A percentile compares a stretch with the other conserved stretches of the same genome.
Conservation (phyloP, 1,284 basidiomycete genomes). For the Ceratobasidium sp. region DNA sequence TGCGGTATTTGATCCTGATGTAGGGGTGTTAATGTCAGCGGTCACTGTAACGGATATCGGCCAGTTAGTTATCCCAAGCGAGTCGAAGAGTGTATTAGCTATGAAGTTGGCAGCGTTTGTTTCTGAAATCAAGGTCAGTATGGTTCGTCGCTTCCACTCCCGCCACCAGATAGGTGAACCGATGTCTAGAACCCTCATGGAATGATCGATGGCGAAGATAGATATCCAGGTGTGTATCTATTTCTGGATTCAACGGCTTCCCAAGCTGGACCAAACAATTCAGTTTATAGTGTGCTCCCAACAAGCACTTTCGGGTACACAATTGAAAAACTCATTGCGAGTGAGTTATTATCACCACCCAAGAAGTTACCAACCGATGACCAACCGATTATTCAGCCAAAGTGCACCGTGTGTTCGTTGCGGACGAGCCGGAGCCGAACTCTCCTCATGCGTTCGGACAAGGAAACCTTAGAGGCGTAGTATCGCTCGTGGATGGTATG, state of each 20-base stretch:
- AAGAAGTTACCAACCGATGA: background rate
- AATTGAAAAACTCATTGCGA: slow-evolving; percentile 48
- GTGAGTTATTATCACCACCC: slow-evolving; percentile 28
- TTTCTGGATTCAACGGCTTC: too few species aligned
- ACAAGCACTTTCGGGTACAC: slow-evolving; percentile 47
- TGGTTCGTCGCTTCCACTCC: background rate
- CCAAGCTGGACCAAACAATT: background rate
- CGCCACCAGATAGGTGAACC: background rate
- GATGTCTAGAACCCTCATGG: slow-evolving; percentile 46
- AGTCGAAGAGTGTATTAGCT: slow-evolving; percentile 46
- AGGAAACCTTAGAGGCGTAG: slow-evolving; percentile 47
- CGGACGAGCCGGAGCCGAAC: slow-evolving; percentile 42
- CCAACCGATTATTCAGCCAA: slow-evolving; percentile 38
- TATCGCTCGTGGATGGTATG: slow-evolving; percentile 47
- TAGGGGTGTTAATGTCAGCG: slow-evolving; percentile 46
- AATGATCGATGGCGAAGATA: slow-evolving; percentile 46
- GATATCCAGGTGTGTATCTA: slow-evolving; percentile 43
- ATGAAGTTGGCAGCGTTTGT: slow-evolving; percentile 46
- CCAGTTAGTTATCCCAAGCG: slow-evolving; percentile 46
- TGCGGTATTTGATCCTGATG: slow-evolving; percentile 47
- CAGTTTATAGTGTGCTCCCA: slow-evolving; percentile 47
- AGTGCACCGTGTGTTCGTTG: slow-evolving; percentile 47
- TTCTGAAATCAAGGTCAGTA: slow-evolving; percentile 47
- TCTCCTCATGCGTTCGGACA: slow-evolving; percentile 39
- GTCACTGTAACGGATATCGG: slow-evolving; percentile 48